Base-by-base conservation (phyloP, 805 yeast species). In the Schizosaccharomyces pombe region DNA sequence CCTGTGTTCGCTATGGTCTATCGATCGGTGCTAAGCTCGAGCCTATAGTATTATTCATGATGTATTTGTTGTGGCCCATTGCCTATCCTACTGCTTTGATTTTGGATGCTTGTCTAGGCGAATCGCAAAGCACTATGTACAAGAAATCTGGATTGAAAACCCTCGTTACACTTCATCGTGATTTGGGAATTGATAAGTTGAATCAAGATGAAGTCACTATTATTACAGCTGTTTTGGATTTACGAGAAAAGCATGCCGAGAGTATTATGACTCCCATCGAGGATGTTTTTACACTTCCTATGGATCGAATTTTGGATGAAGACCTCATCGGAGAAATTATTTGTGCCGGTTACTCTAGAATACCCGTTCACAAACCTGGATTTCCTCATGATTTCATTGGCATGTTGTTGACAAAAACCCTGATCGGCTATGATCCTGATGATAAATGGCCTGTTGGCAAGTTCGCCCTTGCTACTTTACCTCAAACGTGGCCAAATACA, bases 141-240 rank as follows among this genome's bases (percentile, higher is more conserved):
- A 85, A 85, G 65, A 85, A 85, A 66, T 80, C 85, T 5, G 97
- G 97, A 0, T 76, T 89, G 62, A 89, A 91, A 68, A 85, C 96
- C 1, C 74, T 89, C 60, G 98, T 89, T 54, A 85, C 95, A 2
- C 71, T 89, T 60, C 98, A 89, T 65, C 78, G 82, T 62, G 85
- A 94, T 22, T 85, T 87, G 91, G 96, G 95, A 54, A 93, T 82
- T 5, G 97, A 91, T 66, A 72, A 95, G 57, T 75, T 89, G 59
- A 87, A 86, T 64, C 81, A 81, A 63, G 98, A 89, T 67, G 98
- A 89, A 67, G 97, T 89, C 55, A 87, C 97, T 31, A 89, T 89
- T 64, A 89, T 89, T 60, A 77, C 85, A 54, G 94, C 96, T 0
- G 98, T 89, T 30, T 71, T 89, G 58, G 97, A 89, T 65, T 75